Percentiles rank a stretch among this genome's conserved stretches.
Conservation (phyloP, 805 yeast species). For the Pichia cabralensis region DNA sequence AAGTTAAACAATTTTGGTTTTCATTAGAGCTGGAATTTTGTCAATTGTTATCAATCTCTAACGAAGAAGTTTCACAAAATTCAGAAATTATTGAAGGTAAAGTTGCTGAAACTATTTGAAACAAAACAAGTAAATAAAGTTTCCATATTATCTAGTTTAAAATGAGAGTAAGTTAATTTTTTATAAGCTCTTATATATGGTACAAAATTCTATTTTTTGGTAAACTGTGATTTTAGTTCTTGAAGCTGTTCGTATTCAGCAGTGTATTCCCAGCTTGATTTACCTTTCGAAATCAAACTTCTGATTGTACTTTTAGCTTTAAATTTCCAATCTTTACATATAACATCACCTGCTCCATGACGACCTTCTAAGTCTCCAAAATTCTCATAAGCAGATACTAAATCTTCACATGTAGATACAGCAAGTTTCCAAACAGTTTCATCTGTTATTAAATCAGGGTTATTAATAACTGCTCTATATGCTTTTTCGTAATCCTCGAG, state of each 20-base stretch:
- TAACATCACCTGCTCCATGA: constrained; percentile 71
- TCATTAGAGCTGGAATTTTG: background rate
- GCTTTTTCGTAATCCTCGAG: constrained; percentile 82
- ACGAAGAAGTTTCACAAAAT: too few species aligned
- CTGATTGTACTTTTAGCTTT: constrained; percentile 67
- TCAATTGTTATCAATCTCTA: background rate
- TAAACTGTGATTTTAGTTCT: constrained; percentile 38
- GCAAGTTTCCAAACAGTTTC: constrained; percentile 68
- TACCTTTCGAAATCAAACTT: constrained; percentile 71
- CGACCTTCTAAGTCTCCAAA: constrained; percentile 80
- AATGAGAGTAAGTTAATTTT: too few species aligned
- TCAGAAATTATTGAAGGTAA: background rate
- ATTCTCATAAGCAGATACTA: constrained; percentile 78
- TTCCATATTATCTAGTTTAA: too few species aligned
- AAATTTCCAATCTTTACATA: constrained; percentile 87
- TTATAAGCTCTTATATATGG: too few species aligned
- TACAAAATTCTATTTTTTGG: too few species aligned
- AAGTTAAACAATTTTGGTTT: background rate
- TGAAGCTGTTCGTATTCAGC: constrained; percentile 64
- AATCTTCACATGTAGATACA: constrained; percentile 66
- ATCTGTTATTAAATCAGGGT: constrained; percentile 52
- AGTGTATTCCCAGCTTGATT: constrained; percentile 66
- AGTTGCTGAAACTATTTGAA: too few species aligned
- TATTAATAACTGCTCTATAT: constrained; percentile 56
- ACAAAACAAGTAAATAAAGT: too few species aligned